phyloP scores from a whole-genome alignment of 2,329 filamentous ascomycete species.

The Gaeumannomyces sp. region DNA sequence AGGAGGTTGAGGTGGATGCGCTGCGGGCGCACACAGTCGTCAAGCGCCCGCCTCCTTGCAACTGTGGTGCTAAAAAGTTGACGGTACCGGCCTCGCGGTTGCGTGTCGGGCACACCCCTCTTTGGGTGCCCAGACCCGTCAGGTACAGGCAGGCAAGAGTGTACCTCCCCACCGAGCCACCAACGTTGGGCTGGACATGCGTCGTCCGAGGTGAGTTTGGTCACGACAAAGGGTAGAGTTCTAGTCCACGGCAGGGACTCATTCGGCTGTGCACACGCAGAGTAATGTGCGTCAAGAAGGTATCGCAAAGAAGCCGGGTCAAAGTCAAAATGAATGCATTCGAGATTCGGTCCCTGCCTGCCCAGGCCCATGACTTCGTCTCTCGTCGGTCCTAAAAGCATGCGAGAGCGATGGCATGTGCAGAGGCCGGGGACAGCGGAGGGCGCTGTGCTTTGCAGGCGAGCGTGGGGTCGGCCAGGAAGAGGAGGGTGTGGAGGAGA shows the following conservation, averaged over 20 bases:
- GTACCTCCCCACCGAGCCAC: too few relatives aligned
- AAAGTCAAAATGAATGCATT: background rate
- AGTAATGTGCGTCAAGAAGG: background rate
- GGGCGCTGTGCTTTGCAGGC: background rate
- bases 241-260: background rate
- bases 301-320: background rate
- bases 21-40: background rate
- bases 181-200: background rate
- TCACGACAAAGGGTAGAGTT: background rate
- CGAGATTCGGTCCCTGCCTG: background rate
- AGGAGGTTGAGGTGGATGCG: conserved; percentile 1
- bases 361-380: background rate
- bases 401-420: background rate
- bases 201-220: background rate
- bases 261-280: background rate
- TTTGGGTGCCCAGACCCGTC: background rate
- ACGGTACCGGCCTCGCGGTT: too few relatives aligned
- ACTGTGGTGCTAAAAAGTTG: background rate
- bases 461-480: background rate
- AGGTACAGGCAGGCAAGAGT: too few relatives aligned
- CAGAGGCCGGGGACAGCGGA: background rate
- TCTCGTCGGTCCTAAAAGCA: background rate
- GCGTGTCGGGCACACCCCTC: background rate
- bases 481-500: background rate
- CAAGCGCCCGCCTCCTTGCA: background rate